Conservation (phyloP, 1,284 basidiomycete species). For the Fomitiporia mediterranea region DNA sequence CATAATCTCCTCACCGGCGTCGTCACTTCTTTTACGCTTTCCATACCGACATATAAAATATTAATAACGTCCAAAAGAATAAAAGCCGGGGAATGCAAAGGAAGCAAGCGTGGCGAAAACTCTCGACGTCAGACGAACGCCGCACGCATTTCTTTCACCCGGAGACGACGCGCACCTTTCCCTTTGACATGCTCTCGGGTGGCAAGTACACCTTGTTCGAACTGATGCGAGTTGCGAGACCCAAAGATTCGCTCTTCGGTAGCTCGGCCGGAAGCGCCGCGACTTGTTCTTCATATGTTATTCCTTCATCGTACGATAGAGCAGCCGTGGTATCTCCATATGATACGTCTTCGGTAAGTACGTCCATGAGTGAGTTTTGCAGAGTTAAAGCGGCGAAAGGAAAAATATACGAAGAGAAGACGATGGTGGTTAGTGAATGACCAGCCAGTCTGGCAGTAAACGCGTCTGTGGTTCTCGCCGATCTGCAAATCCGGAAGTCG, state of each 20-base stretch:
- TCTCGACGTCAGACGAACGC: constrained; percentile 36
- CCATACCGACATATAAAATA: constrained; percentile 24
- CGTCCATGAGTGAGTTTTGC: constrained; percentile 34
- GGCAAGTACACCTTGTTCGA: constrained; percentile 64
- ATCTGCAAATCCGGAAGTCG: not conserved
- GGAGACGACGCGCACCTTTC: constrained; percentile 61
- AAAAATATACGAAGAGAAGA: not conserved
- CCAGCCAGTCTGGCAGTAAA: not conserved
- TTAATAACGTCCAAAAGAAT: constrained; percentile 15
- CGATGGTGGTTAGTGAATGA: not conserved
- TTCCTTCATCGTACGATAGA: constrained; percentile 50
- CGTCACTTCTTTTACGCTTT: constrained; percentile 53
- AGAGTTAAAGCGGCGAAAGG: not conserved
- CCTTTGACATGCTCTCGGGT: constrained; percentile 48
- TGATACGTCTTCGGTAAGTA: constrained; percentile 26
- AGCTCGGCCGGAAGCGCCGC: constrained; percentile 21
- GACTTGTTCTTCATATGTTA: constrained; percentile 48
- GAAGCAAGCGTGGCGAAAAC: constrained; percentile 27
- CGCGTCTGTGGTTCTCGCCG: not conserved
- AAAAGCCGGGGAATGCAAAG: not conserved
- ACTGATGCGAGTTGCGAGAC: constrained; percentile 61
- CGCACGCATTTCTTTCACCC: constrained; percentile 12
- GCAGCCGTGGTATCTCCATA: constrained; percentile 23
- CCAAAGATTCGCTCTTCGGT: constrained; percentile 18
- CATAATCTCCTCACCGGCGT: constrained; percentile 29